Evolutionary conservation across 2,329 filamentous ascomycete species (phyloP), one percentile per base, ranked within the genome.

Genomic region (Iodosphaeria phyllophila): DNA sequence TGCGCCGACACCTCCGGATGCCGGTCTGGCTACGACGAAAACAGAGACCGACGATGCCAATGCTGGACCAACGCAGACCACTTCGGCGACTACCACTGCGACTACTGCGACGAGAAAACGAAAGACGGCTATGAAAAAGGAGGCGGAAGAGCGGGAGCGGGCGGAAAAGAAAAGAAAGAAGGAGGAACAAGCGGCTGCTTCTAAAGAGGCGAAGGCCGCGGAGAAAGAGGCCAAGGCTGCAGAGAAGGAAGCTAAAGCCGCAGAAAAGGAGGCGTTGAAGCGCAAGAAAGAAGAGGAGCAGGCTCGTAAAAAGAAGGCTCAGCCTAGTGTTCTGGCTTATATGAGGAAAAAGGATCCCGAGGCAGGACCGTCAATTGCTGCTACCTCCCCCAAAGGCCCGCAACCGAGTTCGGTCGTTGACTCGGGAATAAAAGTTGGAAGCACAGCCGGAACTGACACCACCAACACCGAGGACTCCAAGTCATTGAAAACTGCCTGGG

Each of bases 271-370:
- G 9, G 35, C 36, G 6, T 41, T 46, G 26, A 42, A 37, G 21
- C 39, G 34, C 2, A 63, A 60, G 42, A 78, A 78, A 47, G 58
- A 62, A 26, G 54, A 64, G 24, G 46, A 66, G 25, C 60, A 58
- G 41, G 58, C 56, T 33, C 64, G 39, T 48, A 56, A 37, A 30
- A 41, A 50, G 37, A 43, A 44, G 32, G 25, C 44, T 18, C 36
- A 48, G 25, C 27, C 27, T 6, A 28, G 18, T 14, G n/a, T n/a
- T n/a, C n/a, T n/a, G n/a, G n/a, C n/a, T n/a, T n/a, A n/a, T n/a
- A n/a, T n/a, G 25, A 27, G 15, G 25, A 27, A 6, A 27, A 22
- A 13, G n/a, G n/a, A n/a, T n/a, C n/a, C n/a, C n/a, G n/a, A n/a
- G n/a, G n/a, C n/a, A n/a, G n/a, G n/a, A n/a, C n/a, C n/a, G n/a